Evolutionary conservation across 768 basidiomycete genomes (phyloP), one percentile per base, ranked within the genome.

Genomic region (Strobilomyces echinocephalus): DNA sequence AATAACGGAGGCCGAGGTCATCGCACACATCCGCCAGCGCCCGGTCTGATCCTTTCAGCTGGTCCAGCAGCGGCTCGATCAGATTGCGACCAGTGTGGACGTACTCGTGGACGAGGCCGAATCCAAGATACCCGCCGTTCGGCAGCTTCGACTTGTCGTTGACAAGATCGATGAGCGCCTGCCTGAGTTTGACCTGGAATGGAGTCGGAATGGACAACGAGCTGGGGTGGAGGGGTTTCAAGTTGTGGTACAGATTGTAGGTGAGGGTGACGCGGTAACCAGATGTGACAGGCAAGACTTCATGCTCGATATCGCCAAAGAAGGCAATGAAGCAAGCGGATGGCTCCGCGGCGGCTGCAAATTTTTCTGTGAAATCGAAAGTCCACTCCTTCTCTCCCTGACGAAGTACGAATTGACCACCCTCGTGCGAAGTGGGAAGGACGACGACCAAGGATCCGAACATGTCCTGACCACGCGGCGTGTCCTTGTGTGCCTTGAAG

Each of bases 401-500:
- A 15, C 52, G 49, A 16, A 60, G 60, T 6, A 54, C 52, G 15
- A 61, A 28, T 40, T 57, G 55, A 12, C 60, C 58, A 3, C 58
- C 51, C 16, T 52, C 49, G 39, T 60, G 58, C 0, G 58, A 20
- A 1, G 75, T 75, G 15, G 80, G 80, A 46, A 79, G 72, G n/a
- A 77, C 70, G 33, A 81, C 57, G 1, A 81, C 74, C 8, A 84
- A 71, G 2, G 80, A 80, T 1, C 76, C 80, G 36, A 83, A 75
- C 74, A 81, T 80, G 28, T 60, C 58, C 8, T 69, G 18, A 1
- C 52, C 41, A 1, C 65, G 8, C 65, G 76, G 78, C 0, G 79
- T 79, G 21, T 59, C 57, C 14, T 55, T 46, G 40, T 59, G 53
- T 1, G 52, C 45, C 42, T 60, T 59, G 51, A 50, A 56, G n/a